Base-by-base conservation (phyloP, 208 protist genomes). In the Trypanosoma cruzi region DNA sequence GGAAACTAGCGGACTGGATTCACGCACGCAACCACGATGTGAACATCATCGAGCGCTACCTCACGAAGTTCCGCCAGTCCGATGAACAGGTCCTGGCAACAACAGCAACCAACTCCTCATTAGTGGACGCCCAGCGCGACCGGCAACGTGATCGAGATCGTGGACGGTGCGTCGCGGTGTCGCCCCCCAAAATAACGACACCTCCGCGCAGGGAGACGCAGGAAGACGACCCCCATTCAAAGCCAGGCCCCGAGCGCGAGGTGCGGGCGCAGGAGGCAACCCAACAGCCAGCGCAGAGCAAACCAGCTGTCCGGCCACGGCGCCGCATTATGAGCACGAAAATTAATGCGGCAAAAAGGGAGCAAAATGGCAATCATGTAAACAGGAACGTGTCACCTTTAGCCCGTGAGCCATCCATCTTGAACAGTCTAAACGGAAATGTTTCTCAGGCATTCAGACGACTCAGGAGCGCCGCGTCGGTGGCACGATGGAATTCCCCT, bases 21-120 rank as follows among this genome's bases (percentile, higher is more conserved):
- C 65, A 58, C 44, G 73, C 68, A 48, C 64, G 75, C 24, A 72
- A 63, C 44, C 62, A 84, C 28, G 85, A 94, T 70, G 69, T 88
- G 16, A 75, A 37, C 10, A 74, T 77, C 54, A 94, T 94, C 66
- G 85, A 91, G 70, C 73, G 77, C 26, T 94, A 94, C 65, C 81
- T 94, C 13, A 68, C 81, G 42, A 85, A 89, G 75, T 89, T 91
- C 71, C 88, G 88, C 42, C 75, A 73, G 28, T 68, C 80, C 20
- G 88, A 94, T 57, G 71, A 88, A 18, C 77, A 76, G 55, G 68
- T 82, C 16, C 73, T 94, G 11, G 64, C 64, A 53, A 48, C 59
- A 29, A 28, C 34, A 2, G 0, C 48, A n/a, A n/a, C n/a, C n/a
- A n/a, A n/a, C 52, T 20, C 61, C n/a, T 53, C 54, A n/a, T 11